Evolutionary conservation across 2,329 filamentous ascomycete species (phyloP), one percentile per base, ranked within the genome.

Genomic region (Fusarium sp.): DNA sequence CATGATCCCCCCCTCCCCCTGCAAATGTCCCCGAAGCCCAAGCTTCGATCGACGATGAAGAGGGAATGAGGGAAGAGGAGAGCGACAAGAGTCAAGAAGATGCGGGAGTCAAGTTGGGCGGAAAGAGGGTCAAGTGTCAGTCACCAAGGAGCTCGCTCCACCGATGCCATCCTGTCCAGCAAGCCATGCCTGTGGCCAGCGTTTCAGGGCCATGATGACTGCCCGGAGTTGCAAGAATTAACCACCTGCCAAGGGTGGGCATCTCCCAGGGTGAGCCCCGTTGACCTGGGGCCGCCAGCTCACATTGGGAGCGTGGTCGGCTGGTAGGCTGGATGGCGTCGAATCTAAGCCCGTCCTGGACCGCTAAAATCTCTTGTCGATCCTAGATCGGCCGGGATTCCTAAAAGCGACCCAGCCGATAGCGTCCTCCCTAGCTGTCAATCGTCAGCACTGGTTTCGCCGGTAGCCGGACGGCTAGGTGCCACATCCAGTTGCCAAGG

Each of bases 351-450:
- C 66, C 43, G 16, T 68, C 68, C 45, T 50, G 63, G 72, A 64
- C n/a, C n/a, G n/a, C n/a, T n/a, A n/a, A n/a, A n/a, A n/a, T 43
- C 62, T 66, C 23, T 66, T 66, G 76, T 75, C 74, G 77, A 78
- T 78, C 77, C 75, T 68, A 74, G 77, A 78, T 78, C 77, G 70
- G 60, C 75, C 72, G 74, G 73, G 59, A 54, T 69, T 68, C 39
- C 35, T 45, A 66, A 63, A 37, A 64, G 68, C 66, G 62, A 64
- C 63, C 67, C 32, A 70, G 66, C 25, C 50, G 64, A 70, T 78
- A 77, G 76, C 66, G 74, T 64, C 54, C 41, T 68, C 32, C 52
- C 72, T 68, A 77, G 77, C 72, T 77, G 76, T 77, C 73, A 78
- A 77, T 77, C 70, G 67, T 71, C 67, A 76, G 75, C 70, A 74